Evolutionary conservation across 768 basidiomycete species (phyloP).

Genomic region (Punctularia strigosozonata): DNA sequence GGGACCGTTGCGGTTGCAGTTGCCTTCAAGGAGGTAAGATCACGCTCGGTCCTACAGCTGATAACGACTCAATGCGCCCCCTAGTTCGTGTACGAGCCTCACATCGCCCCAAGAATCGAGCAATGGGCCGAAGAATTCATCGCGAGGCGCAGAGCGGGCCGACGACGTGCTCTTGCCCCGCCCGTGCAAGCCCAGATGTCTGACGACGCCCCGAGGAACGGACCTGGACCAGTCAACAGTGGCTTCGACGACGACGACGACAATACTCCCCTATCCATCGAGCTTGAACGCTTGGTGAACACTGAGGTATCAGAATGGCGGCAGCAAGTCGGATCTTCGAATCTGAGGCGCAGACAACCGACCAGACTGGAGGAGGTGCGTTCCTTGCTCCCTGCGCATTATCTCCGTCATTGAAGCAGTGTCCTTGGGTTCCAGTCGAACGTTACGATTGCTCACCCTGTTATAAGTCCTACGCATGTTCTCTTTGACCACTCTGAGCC

Average conservation of each 20-base stretch:
- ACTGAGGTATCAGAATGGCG: background rate
- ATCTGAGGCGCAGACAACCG: conserved; percentile 10
- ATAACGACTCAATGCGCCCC: background rate
- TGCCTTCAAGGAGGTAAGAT: conserved; percentile 48
- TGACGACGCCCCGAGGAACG: conserved; percentile 2
- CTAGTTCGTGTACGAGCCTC: conserved; percentile 61
- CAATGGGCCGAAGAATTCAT: conserved; percentile 24
- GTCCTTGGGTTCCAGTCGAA: conserved; percentile 25
- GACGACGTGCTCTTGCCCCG: conserved; percentile 8
- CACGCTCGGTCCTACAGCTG: background rate
- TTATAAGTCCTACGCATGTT: conserved; percentile 37
- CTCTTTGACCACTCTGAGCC: conserved; percentile 25
- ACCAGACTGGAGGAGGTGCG: conserved; percentile 37
- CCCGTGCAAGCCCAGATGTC: conserved; percentile 2
- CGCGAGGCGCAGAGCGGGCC: conserved; percentile 13
- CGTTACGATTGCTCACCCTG: conserved; percentile 29
- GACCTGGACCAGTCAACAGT: background rate
- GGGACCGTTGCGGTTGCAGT: conserved; percentile 36
- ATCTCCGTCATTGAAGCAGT: conserved; percentile 1
- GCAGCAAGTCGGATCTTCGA: background rate
- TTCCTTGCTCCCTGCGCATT: conserved; percentile 2
- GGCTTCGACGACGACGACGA: conserved; percentile 5
- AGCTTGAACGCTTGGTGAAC: conserved; percentile 25
- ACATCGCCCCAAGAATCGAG: conserved; percentile 51
- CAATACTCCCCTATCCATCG: conserved; percentile 19